A percentile compares a stretch with the other conserved stretches of the same genome.
Evolutionary conservation across 148 eudicot species (phyloP).

Genomic region (Rhododendron henanense): DNA sequence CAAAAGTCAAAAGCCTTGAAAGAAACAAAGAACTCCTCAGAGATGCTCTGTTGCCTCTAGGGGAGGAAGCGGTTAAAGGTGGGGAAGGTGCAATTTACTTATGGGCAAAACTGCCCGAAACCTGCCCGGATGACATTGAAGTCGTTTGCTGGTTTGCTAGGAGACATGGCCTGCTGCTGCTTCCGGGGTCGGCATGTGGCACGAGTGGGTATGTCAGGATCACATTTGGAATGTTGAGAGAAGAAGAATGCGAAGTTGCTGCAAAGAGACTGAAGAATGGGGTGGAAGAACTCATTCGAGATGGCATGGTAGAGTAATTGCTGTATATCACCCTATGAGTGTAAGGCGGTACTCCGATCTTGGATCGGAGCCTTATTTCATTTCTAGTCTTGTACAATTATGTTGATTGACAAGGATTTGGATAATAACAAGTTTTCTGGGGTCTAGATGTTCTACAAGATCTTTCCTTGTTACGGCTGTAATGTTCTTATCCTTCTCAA

Average conservation of each 20-base stretch:
- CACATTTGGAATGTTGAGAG: slow-evolving; percentile 17
- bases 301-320: slow-evolving; percentile 18
- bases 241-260: slow-evolving; percentile 23
- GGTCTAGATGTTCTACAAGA: too few species aligned
- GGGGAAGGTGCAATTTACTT: slow-evolving; percentile 32
- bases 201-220: slow-evolving; percentile 22
- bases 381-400: too few species aligned
- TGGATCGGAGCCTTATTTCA: background rate
- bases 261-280: slow-evolving; percentile 23
- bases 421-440: too few species aligned
- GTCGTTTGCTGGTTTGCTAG: slow-evolving; percentile 31
- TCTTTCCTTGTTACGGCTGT: too few species aligned
- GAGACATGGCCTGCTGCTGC: slow-evolving; percentile 26
- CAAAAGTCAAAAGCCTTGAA: slow-evolving; percentile 19
- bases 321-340: background rate
- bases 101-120: slow-evolving; percentile 31
- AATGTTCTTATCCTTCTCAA: too few species aligned
- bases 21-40: slow-evolving; percentile 23
- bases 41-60: slow-evolving; percentile 28
- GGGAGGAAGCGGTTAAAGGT: slow-evolving; percentile 21
- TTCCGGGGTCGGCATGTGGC: slow-evolving; percentile 32
- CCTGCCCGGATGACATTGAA: slow-evolving; percentile 16
- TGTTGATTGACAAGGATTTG: too few species aligned
- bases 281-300: slow-evolving; percentile 21
- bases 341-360: background rate